Conservation (phyloP, 352 stramenopile species). For the Phytopythium oedochilum region DNA sequence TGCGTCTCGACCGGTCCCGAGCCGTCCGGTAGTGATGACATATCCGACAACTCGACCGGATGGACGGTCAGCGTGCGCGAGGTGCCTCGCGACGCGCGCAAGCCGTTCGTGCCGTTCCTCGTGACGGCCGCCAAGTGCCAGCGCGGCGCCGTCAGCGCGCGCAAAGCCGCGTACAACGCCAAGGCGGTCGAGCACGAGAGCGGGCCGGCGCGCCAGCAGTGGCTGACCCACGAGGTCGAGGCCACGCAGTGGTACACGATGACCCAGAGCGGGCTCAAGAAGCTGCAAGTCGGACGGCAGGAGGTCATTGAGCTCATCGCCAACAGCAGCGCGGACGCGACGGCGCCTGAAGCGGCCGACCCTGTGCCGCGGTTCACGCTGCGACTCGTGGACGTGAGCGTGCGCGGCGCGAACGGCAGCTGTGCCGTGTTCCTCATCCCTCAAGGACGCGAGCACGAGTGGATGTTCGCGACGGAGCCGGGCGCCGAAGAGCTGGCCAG, state of each 20-base stretch:
- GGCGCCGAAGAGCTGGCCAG: conserved; percentile 53
- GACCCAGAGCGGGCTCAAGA: conserved; percentile 39
- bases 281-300: conserved; percentile 45
- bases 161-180: conserved; percentile 34
- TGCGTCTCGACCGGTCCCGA: conserved; percentile 2
- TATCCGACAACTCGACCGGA: conserved; percentile 3
- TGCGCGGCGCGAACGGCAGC: conserved; percentile 42
- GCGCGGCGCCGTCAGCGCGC: conserved; percentile 7
- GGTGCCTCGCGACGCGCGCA: conserved; percentile 31
- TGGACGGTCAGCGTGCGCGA: conserved; percentile 38
- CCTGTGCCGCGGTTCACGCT: conserved; percentile 50
- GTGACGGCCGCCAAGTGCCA: conserved; percentile 31
- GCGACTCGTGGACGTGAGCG: conserved; percentile 47
- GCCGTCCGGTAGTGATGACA: too few species aligned
- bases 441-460: conserved; percentile 79
- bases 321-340: conserved; percentile 24
- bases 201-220: conserved; percentile 27
- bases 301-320: conserved; percentile 54
- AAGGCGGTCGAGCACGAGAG: conserved; percentile 32
- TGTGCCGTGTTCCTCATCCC: conserved; percentile 76
- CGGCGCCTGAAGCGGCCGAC: conserved; percentile 13
- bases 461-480: conserved; percentile 71
- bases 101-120: conserved; percentile 55
- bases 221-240: conserved; percentile 51
- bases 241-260: conserved; percentile 59